These are phyloP conservation scores for Cylindricascospora bacillispora DNA, from an alignment of 1,139 yeast genomes.

Conservation along the genomic window DNA sequence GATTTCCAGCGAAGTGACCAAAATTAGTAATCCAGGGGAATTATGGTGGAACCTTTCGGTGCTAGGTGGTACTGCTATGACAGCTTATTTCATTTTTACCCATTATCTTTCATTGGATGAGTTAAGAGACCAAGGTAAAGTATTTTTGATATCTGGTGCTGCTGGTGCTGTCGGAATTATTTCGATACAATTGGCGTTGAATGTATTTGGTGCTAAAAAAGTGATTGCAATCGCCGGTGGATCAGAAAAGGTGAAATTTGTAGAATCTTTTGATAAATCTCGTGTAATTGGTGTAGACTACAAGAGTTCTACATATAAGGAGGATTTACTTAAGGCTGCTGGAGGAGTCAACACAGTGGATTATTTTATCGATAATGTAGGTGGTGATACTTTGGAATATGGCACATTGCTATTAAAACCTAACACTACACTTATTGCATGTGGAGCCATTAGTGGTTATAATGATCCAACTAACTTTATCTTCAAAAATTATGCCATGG, in stretches of 20 bases:
- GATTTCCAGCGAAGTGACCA: constrained; percentile 22
- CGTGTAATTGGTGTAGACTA: constrained; percentile 43
- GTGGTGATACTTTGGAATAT: constrained; percentile 45
- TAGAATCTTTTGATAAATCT: constrained; percentile 36
- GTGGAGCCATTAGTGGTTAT: constrained; percentile 54
- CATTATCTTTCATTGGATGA: constrained; percentile 33
- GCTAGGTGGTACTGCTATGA: constrained; percentile 46
- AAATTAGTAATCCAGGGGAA: constrained; percentile 20
- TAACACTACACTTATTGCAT: constrained; percentile 39
- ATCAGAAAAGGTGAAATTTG: constrained; percentile 40
- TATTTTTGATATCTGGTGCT: constrained; percentile 50
- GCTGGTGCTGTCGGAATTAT: constrained; percentile 62
- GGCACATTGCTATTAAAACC: constrained; percentile 32
- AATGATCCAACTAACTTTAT: constrained; percentile 30
- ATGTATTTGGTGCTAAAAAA: constrained; percentile 38
- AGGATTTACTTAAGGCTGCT: constrained; percentile 33
- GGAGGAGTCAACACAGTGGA: constrained; percentile 35
- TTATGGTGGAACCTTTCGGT: constrained; percentile 34
- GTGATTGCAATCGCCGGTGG: constrained; percentile 60
- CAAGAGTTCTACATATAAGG: constrained; percentile 33
- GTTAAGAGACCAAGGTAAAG: constrained; percentile 23
- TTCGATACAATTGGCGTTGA: constrained; percentile 46
- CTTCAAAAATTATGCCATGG: constrained; percentile 31
- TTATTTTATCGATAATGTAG: constrained; percentile 47
- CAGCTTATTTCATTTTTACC: constrained; percentile 48